Evolutionary conservation across 2,329 filamentous ascomycete species (phyloP), one percentile per base, ranked within the genome.

Genomic region (Simplicillium aogashimaense): DNA sequence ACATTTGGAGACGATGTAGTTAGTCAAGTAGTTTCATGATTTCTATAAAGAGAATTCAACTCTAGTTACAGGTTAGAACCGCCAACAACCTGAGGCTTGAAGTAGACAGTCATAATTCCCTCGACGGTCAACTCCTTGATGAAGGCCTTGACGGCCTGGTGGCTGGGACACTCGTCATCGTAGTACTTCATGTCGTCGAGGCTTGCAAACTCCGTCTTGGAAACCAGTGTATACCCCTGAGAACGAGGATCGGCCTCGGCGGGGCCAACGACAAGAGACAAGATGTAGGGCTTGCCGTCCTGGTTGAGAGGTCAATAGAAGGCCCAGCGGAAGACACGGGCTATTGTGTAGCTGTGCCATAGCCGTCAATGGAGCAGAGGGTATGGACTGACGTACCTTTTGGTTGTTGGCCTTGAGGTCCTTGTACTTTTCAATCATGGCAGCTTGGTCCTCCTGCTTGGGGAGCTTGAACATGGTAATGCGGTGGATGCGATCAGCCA

Each of bases 221-320:
- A 74, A 13, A 76, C 68, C 39, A 86, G 52, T 7, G 78, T 85
- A 64, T 71, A 85, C 34, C 81, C 82, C 56, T 81, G 73, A 48
- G 67, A 70, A 25, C 80, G 74, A 14, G 71, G 63, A 50, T 83
- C 78, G 8, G 70, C 65, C 45, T 75, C 61, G 8, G 72, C 67
- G 16, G 63, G 57, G 28, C 73, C 73, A 12, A 73, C 78, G 59
- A 64, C 47, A 48, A 76, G 64, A 42, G 68, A 67, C 35, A 78
- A 59, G 47, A 87, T 83, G 57, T 86, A 87, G 2, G 78, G 78
- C 55, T 83, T 78, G 45, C 79, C 81, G 50, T 83, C 72, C 83
- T 86, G n/a, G 40, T 15, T n/a, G 35, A 37, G 12, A 25, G n/a
- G 13, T 39, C 8, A 29, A 9, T 9, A 9, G 20, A 25, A 25